These are phyloP conservation scores for Pleurostoma richardsiae DNA, from an alignment of 2,329 filamentous ascomycete genomes.

Conservation along the genomic window DNA sequence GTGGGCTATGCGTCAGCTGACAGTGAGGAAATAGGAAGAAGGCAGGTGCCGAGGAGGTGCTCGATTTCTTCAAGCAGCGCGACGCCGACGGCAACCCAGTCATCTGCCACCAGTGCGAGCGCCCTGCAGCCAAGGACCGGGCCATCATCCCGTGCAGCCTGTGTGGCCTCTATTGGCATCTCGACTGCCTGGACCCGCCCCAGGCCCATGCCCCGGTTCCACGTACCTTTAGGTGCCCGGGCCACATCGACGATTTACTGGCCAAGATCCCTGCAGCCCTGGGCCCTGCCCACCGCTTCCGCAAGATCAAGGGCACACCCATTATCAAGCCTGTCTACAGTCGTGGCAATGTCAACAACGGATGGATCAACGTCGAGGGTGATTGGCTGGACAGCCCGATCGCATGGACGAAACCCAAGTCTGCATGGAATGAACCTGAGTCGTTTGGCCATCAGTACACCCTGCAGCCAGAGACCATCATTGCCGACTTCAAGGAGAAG, in stretches of 20 bases:
- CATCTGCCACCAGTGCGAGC: slow-evolving; percentile 72
- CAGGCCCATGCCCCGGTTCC: slow-evolving; percentile 71
- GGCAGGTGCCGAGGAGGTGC: slow-evolving; percentile 58
- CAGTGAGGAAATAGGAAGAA: slow-evolving; percentile 36
- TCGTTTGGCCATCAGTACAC: slow-evolving; percentile 62
- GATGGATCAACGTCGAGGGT: slow-evolving; percentile 64
- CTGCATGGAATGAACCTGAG: slow-evolving; percentile 51
- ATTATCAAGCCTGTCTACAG: slow-evolving; percentile 45
- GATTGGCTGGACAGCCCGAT: slow-evolving; percentile 37
- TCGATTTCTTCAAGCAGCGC: slow-evolving; percentile 63
- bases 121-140: slow-evolving; percentile 55
- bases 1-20: slow-evolving; percentile 19
- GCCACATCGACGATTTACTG: slow-evolving; percentile 76
- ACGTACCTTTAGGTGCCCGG: slow-evolving; percentile 82
- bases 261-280: slow-evolving; percentile 49
- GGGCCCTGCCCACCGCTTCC: slow-evolving; percentile 56
- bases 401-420: slow-evolving; percentile 35
- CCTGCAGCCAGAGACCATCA: slow-evolving; percentile 58
- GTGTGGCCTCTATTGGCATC: slow-evolving; percentile 80
- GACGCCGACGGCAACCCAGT: slow-evolving; percentile 71
- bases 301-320: slow-evolving; percentile 51
- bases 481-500: slow-evolving; percentile 54
- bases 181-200: slow-evolving; percentile 87
- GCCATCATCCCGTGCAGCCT: slow-evolving; percentile 82
- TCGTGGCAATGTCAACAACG: slow-evolving; percentile 67